phyloP scores from a whole-genome alignment of 2,329 filamentous ascomycete genomes.

The Orbilia blumenaviensis region DNA sequence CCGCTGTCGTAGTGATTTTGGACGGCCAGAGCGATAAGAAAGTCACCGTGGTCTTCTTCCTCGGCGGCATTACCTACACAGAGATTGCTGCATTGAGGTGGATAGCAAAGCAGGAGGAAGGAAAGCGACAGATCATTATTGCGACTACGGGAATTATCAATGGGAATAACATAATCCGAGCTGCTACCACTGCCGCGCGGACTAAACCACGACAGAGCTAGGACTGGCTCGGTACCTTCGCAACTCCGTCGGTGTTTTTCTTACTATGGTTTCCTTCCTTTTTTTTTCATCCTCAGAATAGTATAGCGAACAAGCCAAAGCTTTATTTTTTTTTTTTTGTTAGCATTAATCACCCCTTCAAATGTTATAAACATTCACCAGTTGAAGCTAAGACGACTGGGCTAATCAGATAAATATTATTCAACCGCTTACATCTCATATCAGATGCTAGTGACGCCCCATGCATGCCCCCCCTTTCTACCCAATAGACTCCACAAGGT shows the following conservation, averaged over 20 bases:
- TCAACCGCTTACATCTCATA: not conserved
- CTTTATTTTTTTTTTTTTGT: too few species aligned
- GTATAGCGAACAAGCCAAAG: too few species aligned
- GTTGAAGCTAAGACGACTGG: too few species aligned
- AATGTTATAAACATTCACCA: too few species aligned
- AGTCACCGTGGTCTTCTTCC: slow-evolving; percentile 93
- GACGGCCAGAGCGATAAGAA: slow-evolving; percentile 79
- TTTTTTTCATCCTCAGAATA: not conserved
- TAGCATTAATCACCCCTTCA: not conserved
- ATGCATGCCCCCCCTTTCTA: not conserved
- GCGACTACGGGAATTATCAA: slow-evolving; percentile 91
- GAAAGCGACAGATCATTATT: slow-evolving; percentile 79
- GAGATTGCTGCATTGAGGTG: slow-evolving; percentile 95
- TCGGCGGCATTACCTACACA: slow-evolving; percentile 95
- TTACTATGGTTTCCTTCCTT: not conserved
- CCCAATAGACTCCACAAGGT: not conserved
- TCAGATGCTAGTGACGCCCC: not conserved
- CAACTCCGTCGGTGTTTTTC: not conserved
- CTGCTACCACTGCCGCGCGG: slow-evolving; percentile 72
- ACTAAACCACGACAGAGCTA: slow-evolving; percentile 27
- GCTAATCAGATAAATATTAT: not conserved
- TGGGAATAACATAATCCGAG: slow-evolving; percentile 87
- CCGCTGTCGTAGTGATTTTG: slow-evolving; percentile 64
- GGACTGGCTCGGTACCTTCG: not conserved
- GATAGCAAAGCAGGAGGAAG: slow-evolving; percentile 81